Percentiles rank a stretch among this genome's conserved stretches.
Conservation (phyloP, 305 asterid species). For the Rubia balearica region DNA sequence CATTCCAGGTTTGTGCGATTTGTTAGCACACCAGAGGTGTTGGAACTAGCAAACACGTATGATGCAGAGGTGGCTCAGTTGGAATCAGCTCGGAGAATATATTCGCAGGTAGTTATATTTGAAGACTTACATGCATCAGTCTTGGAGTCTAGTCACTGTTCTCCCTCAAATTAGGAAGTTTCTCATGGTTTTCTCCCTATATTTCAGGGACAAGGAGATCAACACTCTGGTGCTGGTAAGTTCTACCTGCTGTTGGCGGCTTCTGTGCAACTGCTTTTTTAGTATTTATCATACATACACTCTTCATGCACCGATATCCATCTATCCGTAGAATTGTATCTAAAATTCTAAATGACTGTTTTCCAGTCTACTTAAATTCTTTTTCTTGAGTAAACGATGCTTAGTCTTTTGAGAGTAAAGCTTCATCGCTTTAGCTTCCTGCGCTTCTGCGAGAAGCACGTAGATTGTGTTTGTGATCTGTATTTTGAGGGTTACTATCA, state of each 20-base stretch:
- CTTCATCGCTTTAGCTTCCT: not conserved
- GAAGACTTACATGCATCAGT: conserved; percentile 13
- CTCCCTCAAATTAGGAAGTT: conserved; percentile 3
- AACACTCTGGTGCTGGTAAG: conserved; percentile 44
- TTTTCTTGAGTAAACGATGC: conserved; percentile 1
- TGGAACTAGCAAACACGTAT: conserved; percentile 66
- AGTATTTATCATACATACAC: not conserved
- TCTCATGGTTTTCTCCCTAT: conserved; percentile 26
- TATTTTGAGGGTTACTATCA: not conserved
- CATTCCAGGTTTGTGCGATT: conserved; percentile 75
- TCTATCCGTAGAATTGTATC: not conserved
- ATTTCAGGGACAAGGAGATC: conserved; percentile 77
- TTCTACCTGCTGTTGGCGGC: conserved; percentile 6
- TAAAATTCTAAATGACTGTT: not conserved
- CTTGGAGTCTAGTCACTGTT: conserved; percentile 13
- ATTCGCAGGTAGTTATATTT: conserved; percentile 50
- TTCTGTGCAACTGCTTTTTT: not conserved
- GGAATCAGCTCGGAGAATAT: conserved; percentile 83
- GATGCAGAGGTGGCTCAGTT: conserved; percentile 91
- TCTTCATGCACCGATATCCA: not conserved
- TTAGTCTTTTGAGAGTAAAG: not conserved
- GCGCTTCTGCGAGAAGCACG: not conserved
- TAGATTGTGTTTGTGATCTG: not conserved
- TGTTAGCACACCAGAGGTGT: conserved; percentile 86
- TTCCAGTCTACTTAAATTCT: not conserved